Percentiles rank a stretch among this genome's conserved stretches.
phyloP scores from a whole-genome alignment of 495 filamentous ascomycete species.

The Talaromyces trachyspermus region DNA sequence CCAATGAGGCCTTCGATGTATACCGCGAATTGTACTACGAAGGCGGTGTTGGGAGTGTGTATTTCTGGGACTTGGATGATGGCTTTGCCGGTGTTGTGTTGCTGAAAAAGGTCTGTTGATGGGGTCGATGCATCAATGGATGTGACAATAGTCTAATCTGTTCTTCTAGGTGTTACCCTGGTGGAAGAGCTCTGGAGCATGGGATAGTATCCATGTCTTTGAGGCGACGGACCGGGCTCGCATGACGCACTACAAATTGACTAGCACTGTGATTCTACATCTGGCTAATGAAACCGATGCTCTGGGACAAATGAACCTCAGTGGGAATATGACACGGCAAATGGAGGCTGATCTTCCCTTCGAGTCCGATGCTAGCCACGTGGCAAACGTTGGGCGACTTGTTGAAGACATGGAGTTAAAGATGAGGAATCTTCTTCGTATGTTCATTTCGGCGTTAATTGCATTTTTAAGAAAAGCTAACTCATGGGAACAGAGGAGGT shows the following conservation, averaged over 20 bases:
- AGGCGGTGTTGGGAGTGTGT: conserved; percentile 88
- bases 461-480: neutral
- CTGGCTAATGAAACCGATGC: conserved; percentile 62
- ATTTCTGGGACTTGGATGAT: conserved; percentile 98
- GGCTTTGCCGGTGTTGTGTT: conserved; percentile 95
- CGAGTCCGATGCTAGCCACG: conserved; percentile 85
- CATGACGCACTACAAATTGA: conserved; percentile 93
- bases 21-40: conserved; percentile 98
- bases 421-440: conserved; percentile 94
- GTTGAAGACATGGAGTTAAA: conserved; percentile 99
- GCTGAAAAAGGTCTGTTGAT: conserved; percentile 93
- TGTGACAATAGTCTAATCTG: no score
- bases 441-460: conserved; percentile 14
- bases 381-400: conserved; percentile 87
- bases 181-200: conserved; percentile 69
- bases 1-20: conserved; percentile 94
- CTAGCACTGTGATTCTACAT: conserved; percentile 90
- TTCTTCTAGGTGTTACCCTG: conserved; percentile 50
- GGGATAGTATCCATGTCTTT: conserved; percentile 99
- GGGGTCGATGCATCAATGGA: no score
- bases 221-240: conserved; percentile 87
- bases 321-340: conserved; percentile 96
- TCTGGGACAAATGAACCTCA: conserved; percentile 86
- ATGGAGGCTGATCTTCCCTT: conserved; percentile 84
- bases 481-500: conserved; percentile 63